phyloP scores from a whole-genome alignment of 441 rosid species.

The Pelargonium cotyledonis region DNA sequence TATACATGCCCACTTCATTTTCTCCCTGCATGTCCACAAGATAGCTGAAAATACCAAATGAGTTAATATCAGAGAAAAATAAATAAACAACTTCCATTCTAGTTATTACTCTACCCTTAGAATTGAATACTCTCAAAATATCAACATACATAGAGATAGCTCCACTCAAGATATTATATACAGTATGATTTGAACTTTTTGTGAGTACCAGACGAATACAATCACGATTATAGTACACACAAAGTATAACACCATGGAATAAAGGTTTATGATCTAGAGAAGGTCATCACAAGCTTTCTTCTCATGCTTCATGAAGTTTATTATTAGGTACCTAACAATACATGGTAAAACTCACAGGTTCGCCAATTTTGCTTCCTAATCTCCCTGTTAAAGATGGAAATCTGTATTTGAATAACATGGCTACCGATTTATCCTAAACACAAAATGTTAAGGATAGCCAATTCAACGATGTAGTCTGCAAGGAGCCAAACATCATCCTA shows the following conservation, averaged over 20 bases:
- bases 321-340: background rate
- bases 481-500: background rate
- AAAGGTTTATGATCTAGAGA: constrained; percentile 1
- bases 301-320: background rate
- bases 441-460: background rate
- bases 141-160: background rate
- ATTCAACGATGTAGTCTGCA: background rate
- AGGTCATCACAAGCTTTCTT: background rate
- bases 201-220: background rate
- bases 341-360: background rate
- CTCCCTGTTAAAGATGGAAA: background rate
- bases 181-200: background rate
- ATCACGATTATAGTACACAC: background rate
- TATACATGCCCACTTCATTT: constrained; percentile 6
- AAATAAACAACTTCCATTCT: background rate
- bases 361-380: background rate
- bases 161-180: background rate
- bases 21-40: constrained; percentile 9
- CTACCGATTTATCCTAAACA: background rate
- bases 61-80: background rate
- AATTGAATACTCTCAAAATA: background rate
- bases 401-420: background rate
- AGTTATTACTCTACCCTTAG: background rate
- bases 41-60: background rate
- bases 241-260: too few species aligned